A percentile compares a stretch with the other conserved stretches of the same genome.
Conservation (phyloP, 371 early-diverging fungal species). For the Actinomortierella wolfii region DNA sequence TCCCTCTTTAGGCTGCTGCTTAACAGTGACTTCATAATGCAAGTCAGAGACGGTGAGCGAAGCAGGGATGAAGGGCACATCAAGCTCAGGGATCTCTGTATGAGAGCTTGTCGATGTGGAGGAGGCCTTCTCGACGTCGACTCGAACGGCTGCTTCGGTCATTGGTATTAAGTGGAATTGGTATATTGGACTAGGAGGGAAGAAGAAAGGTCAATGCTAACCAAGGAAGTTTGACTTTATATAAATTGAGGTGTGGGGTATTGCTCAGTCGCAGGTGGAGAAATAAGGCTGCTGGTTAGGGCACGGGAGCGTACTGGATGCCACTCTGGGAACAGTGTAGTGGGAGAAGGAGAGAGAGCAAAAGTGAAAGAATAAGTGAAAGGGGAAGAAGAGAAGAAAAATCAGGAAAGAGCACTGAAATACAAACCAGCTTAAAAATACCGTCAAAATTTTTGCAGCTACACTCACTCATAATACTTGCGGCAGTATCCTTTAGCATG, state of each 20-base stretch:
- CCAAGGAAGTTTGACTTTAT: background rate
- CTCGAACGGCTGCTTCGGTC: conserved; percentile 1
- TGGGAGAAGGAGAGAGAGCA: background rate
- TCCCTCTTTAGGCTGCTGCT: conserved; percentile 22
- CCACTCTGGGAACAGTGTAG: background rate
- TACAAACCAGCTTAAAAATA: background rate
- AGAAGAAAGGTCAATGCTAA: background rate
- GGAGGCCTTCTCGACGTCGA: conserved; percentile 16
- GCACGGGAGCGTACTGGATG: background rate
- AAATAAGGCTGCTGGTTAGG: background rate
- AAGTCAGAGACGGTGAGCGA: conserved; percentile 27
- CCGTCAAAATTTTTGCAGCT: too few species aligned
- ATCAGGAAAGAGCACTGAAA: conserved; percentile 16
- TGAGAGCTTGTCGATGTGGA: conserved; percentile 5
- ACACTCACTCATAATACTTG: too few species aligned
- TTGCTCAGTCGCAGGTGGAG: too few species aligned
- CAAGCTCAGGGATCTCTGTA: background rate
- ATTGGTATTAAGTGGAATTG: conserved; percentile 4
- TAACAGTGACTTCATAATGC: conserved; percentile 36
- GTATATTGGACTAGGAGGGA: background rate
- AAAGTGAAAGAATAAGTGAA: conserved; percentile 1
- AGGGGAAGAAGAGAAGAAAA: conserved; percentile 9
- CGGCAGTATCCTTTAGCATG: too few species aligned
- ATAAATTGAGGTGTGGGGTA: too few species aligned
- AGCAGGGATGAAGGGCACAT: conserved; percentile 40